Evolutionary conservation across 2,329 filamentous ascomycete species (phyloP), one percentile per base, ranked within the genome.

Genomic region (Pseudogymnoascus sp.): DNA sequence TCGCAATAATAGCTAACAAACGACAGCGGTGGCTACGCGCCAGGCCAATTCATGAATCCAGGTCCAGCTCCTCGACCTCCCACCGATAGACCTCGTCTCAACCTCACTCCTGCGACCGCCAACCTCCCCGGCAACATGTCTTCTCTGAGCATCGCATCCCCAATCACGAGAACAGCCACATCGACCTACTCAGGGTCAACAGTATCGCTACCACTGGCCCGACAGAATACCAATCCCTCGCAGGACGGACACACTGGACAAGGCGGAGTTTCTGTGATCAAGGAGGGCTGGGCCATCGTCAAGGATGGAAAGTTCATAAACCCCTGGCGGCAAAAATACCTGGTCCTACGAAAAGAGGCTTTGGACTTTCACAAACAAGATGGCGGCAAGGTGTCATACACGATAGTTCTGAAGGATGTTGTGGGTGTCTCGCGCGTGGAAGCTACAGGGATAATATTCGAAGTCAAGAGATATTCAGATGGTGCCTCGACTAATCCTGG

Each of bases 291-390:
- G 82, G 90, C 90, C 37, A 88, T 88, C 63, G 89, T 93, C 74
- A 97, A 97, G 80, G 95, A 97, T 76, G 93, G 93, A 77, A 86
- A 87, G 79, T 85, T 96, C 71, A 86, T 97, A 78, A 87, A 88
- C 71, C 83, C 83, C 1, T 96, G 90, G 93, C 95, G 93, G 73
- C 89, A 95, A 75, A 91, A 93, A 73, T 97, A 90, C 75, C 81
- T 99, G 63, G 91, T 97, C 65, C 80, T 99, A 68, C 89, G 93
- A 73, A 96, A 97, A 75, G 93, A 93, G 72, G 89, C 91, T 65
- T 84, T 99, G 44, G 95, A 97, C 73, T 97, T 99, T 72, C 86
- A 96, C 79, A 99, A 97, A 79, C 89, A 86, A 66, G 91, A 96
- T 73, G 90, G 89, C 63, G 88, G 90, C 69, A 96, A 96, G 76